Evolutionary conservation across 2,329 filamentous ascomycete genomes (phyloP), one percentile per base, ranked within the genome.

Genomic region (Coniella lustricola): DNA sequence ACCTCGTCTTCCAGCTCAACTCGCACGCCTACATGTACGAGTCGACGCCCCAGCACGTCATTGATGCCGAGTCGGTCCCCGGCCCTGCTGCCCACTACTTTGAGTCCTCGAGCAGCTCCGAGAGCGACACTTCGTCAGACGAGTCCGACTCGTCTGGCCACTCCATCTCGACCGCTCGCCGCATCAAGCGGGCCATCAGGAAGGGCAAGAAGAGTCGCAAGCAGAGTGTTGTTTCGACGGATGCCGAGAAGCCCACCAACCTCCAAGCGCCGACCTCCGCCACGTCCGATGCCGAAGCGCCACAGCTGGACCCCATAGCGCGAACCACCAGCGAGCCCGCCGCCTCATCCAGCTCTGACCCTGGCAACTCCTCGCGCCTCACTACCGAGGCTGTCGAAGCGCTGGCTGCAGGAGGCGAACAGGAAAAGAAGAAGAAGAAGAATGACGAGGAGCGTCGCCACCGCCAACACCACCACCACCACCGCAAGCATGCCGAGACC

Each of bases 1-100:
- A 90, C 56, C 77, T 91, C 4, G 68, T 84, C 54, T 89, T 90
- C 64, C 86, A 90, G 64, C 75, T 91, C 43, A 85, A 82, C 57
- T 81, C 84, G 1, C 84, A 86, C 59, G 69, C 70, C 32, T 72
- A 75, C 33, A 81, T 87, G 66, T 87, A 86, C 67, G 80, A 81
- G 59, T 82, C 82, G 52, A 86, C 81, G 9, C 83, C 84, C 1
- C 81, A 86, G 57, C 78, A 82, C 49, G 75, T 83, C 35, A 83
- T 87, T 50, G 63, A 64, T 42, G 56, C 57, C 36, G 84, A 87
- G 59, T 82, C 80, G 0, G 77, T 82, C 54, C 83, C 84, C 8
- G 83, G 85, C 61, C 75, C 87, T 1, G 67, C 85, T 7, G 78
- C 79, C 8, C 76, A 82, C 41, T 81, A 85, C 51, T 76, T 86